Evolutionary conservation across 352 stramenopile species (phyloP), one percentile per base, ranked within the genome.

Genomic region (Globisporangium yorkense): DNA sequence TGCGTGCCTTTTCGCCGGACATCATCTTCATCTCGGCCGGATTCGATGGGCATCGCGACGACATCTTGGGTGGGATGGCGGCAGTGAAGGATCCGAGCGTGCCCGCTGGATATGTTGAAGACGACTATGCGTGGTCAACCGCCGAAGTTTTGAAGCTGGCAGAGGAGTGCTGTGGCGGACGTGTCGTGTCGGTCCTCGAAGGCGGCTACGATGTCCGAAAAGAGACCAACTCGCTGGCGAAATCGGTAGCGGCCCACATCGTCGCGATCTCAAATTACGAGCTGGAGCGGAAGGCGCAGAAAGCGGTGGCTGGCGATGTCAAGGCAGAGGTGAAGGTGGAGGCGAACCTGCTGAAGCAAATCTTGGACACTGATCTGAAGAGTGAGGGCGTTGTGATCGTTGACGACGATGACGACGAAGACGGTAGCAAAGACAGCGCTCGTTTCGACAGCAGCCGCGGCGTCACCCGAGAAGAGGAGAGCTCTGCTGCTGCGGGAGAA

Each of bases 1-100:
- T 95, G 70, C 69, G 68, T 29, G 58, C 63, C 13, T 95, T 95
- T 60, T 50, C 61, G 12, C 85, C 85, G 0, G 82, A 95, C 56
- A 89, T 95, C 20, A 89, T 95, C 53, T 92, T 95, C 58, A 91
- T 95, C 62, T 95, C 85, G 47, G 84, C 85, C 5, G 85, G 85
- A n/a, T 95, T 95, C 61, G 85, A 95, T 51, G 85, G 85, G 20
- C 85, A 95, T 58, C 81, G 80, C 8, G 83, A 96, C 60, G 87
- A 96, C 52, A 89, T 93, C 21, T 54, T 92, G 12, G 82, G 84
- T n/a, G 84, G 84, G 1, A 66, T 85, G 7, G 84, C 84, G 21
- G 84, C 84, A 33, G 81, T 92, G 24, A 88, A 88, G 56, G 84
- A 92, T 63, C 68, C 71, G n/a, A 87, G 71, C 27, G 73, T 89